These are phyloP conservation scores for Cucurbitaria berberidis DNA, from an alignment of 2,329 filamentous ascomycete genomes.

Conservation along the genomic window DNA sequence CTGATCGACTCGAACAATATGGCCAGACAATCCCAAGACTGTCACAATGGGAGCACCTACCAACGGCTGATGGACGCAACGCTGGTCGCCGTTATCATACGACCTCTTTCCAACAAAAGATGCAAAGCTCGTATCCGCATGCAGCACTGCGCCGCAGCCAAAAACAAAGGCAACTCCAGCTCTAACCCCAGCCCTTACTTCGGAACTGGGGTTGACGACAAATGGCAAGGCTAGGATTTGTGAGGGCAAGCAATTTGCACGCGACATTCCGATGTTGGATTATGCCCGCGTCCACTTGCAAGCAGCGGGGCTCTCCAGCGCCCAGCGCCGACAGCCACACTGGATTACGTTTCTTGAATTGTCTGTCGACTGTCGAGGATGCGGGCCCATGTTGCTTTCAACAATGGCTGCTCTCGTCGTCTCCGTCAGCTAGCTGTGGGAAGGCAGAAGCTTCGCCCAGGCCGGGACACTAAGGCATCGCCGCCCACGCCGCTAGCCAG, in stretches of 20 bases:
- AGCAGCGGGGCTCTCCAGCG: conserved; percentile 5
- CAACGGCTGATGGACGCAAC: conserved; percentile 7
- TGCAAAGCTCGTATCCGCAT: conserved; percentile 14
- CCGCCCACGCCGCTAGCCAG: conserved; percentile 2
- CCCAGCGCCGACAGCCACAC: conserved; percentile 6
- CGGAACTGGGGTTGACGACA: background rate
- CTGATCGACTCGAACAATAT: conserved; percentile 1
- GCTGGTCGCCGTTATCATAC: conserved; percentile 12
- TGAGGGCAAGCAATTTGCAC: background rate
- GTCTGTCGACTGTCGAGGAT: conserved; percentile 12
- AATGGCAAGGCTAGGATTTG: conserved; percentile 6
- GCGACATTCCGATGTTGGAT: background rate
- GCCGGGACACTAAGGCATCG: conserved; percentile 14
- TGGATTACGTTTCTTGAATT: conserved; percentile 24
- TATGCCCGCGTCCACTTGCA: conserved; percentile 4
- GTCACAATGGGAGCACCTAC: conserved; percentile 2
- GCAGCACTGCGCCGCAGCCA: conserved; percentile 11
- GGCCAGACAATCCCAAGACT: conserved; percentile 2
- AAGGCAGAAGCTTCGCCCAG: conserved; percentile 20
- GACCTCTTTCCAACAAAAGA: conserved; percentile 27
- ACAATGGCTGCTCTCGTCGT: conserved; percentile 10
- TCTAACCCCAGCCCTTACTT: conserved; percentile 12
- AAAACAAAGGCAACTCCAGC: conserved; percentile 11
- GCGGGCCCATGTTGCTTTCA: conserved; percentile 16
- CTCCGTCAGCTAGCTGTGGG: conserved; percentile 8